These are phyloP conservation scores for Fusarium sp. DNA, from an alignment of 2,329 filamentous ascomycete species.

Conservation along the genomic window DNA sequence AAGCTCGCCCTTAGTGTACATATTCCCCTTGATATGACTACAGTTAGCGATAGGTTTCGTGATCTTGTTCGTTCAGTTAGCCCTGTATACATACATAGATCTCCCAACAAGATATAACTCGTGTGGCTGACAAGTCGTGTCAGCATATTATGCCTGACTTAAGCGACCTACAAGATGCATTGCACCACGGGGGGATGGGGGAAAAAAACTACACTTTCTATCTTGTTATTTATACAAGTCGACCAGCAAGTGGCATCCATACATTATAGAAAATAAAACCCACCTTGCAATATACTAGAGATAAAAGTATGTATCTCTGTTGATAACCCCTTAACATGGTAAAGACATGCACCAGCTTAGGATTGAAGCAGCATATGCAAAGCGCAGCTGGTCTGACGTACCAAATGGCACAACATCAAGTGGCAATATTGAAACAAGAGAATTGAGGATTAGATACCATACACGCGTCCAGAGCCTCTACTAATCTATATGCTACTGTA, in stretches of 20 bases:
- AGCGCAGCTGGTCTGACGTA: not conserved
- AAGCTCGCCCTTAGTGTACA: slow-evolving; percentile 17
- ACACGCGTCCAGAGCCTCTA: slow-evolving; percentile 37
- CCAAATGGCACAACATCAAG: not conserved
- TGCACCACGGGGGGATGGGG: not conserved
- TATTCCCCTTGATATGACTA: not conserved
- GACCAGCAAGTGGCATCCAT: not conserved
- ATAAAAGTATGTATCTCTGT: not conserved
- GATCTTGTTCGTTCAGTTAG: not conserved
- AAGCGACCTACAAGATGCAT: slow-evolving; percentile 7
- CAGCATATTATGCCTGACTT: not conserved
- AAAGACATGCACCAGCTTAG: not conserved
- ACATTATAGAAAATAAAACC: not conserved
- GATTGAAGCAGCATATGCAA: not conserved
- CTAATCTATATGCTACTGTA: slow-evolving; percentile 33
- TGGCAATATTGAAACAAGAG: slow-evolving; percentile 15
- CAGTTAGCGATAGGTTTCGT: not conserved
- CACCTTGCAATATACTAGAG: not conserved
- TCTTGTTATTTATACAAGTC: not conserved
- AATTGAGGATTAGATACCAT: slow-evolving; percentile 38
- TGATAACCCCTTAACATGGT: not conserved
- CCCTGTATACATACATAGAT: slow-evolving; percentile 5
- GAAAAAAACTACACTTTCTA: slow-evolving; percentile 12
- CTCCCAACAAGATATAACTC: not conserved
- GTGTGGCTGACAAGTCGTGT: not conserved